A percentile compares a stretch with the other conserved stretches of the same genome.
phyloP scores from a whole-genome alignment of 2,329 filamentous ascomycete genomes.

The Leptographium galeiforme region DNA sequence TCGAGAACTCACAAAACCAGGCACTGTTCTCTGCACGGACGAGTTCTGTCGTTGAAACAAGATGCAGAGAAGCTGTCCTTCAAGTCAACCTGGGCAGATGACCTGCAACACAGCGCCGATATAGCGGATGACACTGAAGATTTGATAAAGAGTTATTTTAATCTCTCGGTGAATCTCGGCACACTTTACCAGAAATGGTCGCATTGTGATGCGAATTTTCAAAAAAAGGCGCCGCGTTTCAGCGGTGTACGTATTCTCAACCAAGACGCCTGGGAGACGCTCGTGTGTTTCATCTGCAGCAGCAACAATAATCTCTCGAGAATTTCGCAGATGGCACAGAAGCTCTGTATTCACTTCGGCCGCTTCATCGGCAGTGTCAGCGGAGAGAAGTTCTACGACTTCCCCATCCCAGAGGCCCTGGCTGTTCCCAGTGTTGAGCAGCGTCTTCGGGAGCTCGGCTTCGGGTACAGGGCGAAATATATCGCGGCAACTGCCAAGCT shows the following conservation, averaged over 20 bases:
- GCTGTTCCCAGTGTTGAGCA: conserved; percentile 62
- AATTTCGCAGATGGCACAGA: conserved; percentile 93
- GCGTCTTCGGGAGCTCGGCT: conserved; percentile 69
- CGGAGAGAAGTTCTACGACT: conserved; percentile 31
- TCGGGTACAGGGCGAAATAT: conserved; percentile 90
- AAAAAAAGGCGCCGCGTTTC: conserved; percentile 73
- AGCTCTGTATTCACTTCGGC: conserved; percentile 78
- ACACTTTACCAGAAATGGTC: conserved; percentile 82
- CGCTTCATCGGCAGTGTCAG: conserved; percentile 58
- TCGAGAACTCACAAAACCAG: conserved; percentile 21
- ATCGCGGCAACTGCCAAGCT: conserved; percentile 74
- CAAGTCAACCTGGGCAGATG: conserved; percentile 46
- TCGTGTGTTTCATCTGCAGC: conserved; percentile 93
- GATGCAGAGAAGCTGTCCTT: conserved; percentile 70
- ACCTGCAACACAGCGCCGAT: too few species aligned
- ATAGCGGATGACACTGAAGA: conserved; percentile 54
- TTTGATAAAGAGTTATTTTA: conserved; percentile 75
- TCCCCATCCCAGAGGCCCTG: conserved; percentile 33
- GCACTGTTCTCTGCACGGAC: conserved; percentile 74
- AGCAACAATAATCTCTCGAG: conserved; percentile 96
- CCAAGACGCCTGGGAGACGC: conserved; percentile 91
- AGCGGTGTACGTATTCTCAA: conserved; percentile 82
- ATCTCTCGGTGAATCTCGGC: conserved; percentile 63
- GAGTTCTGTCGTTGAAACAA: conserved; percentile 74
- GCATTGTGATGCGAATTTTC: conserved; percentile 72